Conservation (phyloP, 2,329 filamentous ascomycete genomes). For the Trichocomaceae sp. region DNA sequence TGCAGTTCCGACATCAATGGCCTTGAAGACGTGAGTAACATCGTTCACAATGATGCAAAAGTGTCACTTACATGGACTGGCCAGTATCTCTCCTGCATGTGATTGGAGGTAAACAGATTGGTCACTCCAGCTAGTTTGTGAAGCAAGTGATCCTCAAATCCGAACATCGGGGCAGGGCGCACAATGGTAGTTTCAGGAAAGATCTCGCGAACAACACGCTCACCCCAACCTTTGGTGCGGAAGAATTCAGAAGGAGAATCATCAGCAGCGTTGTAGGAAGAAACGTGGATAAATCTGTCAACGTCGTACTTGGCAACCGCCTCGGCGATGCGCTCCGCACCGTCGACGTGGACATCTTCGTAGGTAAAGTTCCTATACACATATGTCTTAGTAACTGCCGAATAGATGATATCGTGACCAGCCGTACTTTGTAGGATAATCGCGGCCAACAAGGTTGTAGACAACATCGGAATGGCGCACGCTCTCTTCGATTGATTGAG, state of each 20-base stretch:
- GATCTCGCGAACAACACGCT: conserved; percentile 76
- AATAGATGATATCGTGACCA: not conserved
- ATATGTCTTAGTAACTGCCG: conserved; percentile 22
- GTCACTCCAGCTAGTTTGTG: conserved; percentile 73
- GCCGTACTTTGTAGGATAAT: conserved; percentile 87
- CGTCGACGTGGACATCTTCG: conserved; percentile 88
- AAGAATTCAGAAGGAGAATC: conserved; percentile 84
- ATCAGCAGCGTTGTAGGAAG: conserved; percentile 80
- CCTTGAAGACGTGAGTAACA: conserved; percentile 42
- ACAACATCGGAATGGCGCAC: conserved; percentile 96
- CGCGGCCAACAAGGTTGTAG: conserved; percentile 89
- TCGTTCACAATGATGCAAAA: not conserved
- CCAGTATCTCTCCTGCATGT: conserved; percentile 84
- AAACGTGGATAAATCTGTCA: conserved; percentile 93
- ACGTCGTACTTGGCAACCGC: conserved; percentile 97
- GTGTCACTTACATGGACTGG: conserved; percentile 71
- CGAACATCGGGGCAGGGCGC: conserved; percentile 85
- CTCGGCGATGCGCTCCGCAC: conserved; percentile 83
- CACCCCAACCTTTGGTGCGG: conserved; percentile 78
- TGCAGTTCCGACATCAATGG: conserved; percentile 81
- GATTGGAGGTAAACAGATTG: conserved; percentile 83
- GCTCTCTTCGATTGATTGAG: conserved; percentile 89
- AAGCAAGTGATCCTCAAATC: conserved; percentile 87
- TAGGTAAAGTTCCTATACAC: conserved; percentile 75
- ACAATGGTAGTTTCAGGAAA: conserved; percentile 98